phyloP scores from a whole-genome alignment of 768 basidiomycete species.

The Multifurca ochricompacta region DNA sequence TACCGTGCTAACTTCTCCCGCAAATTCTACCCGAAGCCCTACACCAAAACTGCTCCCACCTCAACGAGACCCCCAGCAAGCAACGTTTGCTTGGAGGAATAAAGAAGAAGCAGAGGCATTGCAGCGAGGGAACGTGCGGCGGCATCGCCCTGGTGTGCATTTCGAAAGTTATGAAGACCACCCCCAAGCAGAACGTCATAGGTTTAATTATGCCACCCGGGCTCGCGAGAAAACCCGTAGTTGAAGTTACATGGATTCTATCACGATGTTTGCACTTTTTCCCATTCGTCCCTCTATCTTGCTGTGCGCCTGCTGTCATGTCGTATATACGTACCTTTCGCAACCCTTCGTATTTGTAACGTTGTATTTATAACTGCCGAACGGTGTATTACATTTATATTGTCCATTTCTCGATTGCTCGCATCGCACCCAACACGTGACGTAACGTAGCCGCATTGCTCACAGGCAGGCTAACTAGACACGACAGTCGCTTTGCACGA shows the following conservation, averaged over 20 bases:
- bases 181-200: slow-evolving; percentile 19
- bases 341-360: background rate
- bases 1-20: slow-evolving; percentile 69
- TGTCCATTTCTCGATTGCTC: slow-evolving; percentile 9
- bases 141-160: slow-evolving; percentile 30
- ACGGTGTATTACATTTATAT: slow-evolving; percentile 19
- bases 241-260: background rate
- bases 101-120: slow-evolving; percentile 46
- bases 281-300: background rate
- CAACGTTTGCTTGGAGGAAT: slow-evolving; percentile 66
- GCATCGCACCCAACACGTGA: slow-evolving; percentile 11
- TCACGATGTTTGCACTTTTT: background rate
- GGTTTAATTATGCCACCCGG: slow-evolving; percentile 13
- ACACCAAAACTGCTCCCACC: slow-evolving; percentile 51
- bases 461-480: background rate
- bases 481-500: background rate
- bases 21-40: slow-evolving; percentile 58
- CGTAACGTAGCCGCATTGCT: background rate
- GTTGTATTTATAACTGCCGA: slow-evolving; percentile 16
- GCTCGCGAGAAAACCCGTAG: slow-evolving; percentile 7
- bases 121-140: slow-evolving; percentile 28
- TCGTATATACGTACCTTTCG: slow-evolving; percentile 11
- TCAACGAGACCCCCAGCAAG: slow-evolving; percentile 52
- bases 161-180: slow-evolving; percentile 29
- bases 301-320: slow-evolving; percentile 1